Evolutionary conservation across 2,329 filamentous ascomycete genomes (phyloP).

Genomic region (Setomelanomma holmii): DNA sequence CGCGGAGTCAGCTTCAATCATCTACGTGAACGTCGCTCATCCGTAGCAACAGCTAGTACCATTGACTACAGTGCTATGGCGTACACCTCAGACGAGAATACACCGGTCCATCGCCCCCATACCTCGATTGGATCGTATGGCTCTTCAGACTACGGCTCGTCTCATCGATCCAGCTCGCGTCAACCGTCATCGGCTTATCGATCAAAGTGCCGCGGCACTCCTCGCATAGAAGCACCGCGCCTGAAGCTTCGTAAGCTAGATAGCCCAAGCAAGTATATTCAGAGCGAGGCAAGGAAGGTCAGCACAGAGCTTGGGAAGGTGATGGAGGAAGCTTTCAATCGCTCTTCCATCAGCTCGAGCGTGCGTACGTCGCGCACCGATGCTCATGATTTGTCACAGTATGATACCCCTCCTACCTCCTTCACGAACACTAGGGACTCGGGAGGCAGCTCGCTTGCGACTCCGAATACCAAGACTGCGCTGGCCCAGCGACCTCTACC

Average conservation of each 20-base stretch:
- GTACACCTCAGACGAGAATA: conserved; percentile 40
- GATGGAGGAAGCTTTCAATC: conserved; percentile 91
- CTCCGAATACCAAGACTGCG: conserved; percentile 34
- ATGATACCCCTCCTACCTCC: conserved; percentile 62
- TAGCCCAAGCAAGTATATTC: conserved; percentile 63
- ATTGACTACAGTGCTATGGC: conserved; percentile 33
- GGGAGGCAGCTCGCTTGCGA: conserved; percentile 35
- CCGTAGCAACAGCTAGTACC: conserved; percentile 51
- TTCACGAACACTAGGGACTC: conserved; percentile 51
- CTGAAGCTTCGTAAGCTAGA: conserved; percentile 48
- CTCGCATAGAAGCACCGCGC: conserved; percentile 32
- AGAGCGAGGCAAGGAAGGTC: conserved; percentile 82
- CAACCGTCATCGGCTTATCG: conserved; percentile 35
- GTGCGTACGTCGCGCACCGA: conserved; percentile 50
- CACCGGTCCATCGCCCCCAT: conserved; percentile 31
- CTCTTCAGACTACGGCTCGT: conserved; percentile 23
- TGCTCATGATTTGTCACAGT: conserved; percentile 37
- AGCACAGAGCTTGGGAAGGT: conserved; percentile 86
- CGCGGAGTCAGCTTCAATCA: conserved; percentile 70
- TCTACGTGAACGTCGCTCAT: conserved; percentile 52
- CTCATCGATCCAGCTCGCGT: conserved; percentile 23
- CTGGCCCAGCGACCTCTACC: conserved; percentile 54
- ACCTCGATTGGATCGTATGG: conserved; percentile 31
- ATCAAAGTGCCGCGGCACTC: conserved; percentile 34
- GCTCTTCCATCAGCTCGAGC: conserved; percentile 64